A percentile compares a stretch with the other conserved stretches of the same genome.
phyloP scores from a whole-genome alignment of 768 basidiomycete species.

The Serendipita sp. region DNA sequence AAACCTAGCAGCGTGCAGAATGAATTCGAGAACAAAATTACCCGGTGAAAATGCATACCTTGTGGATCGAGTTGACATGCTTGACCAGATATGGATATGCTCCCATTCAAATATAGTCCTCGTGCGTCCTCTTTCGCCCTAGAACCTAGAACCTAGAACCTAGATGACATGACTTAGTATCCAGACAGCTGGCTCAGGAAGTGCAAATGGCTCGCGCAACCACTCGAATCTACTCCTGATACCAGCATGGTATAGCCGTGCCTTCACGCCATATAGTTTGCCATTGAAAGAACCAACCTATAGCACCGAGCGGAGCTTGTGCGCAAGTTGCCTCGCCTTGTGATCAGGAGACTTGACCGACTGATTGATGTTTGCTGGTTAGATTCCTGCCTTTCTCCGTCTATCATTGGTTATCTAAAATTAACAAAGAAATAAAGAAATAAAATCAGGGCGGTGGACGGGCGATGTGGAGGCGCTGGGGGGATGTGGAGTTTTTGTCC shows the following conservation, averaged over 20 bases:
- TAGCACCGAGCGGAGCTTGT: conserved; percentile 51
- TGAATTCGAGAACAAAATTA: not conserved
- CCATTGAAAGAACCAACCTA: conserved; percentile 71
- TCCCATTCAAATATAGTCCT: conserved; percentile 60
- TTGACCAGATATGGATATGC: conserved; percentile 69
- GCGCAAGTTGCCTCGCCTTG: conserved; percentile 43
- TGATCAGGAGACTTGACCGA: too few relatives aligned
- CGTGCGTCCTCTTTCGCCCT: conserved; percentile 66
- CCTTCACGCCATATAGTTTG: conserved; percentile 77
- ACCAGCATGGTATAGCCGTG: conserved; percentile 63
- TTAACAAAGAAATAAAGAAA: too few relatives aligned
- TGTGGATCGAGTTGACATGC: conserved; percentile 86
- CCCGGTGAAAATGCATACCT: conserved; percentile 26
- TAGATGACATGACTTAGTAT: conserved; percentile 16
- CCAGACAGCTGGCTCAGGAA: not conserved
- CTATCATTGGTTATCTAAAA: too few relatives aligned
- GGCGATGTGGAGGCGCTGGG: too few relatives aligned
- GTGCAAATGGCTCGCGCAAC: conserved; percentile 44
- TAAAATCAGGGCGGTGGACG: too few relatives aligned
- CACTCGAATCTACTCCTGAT: conserved; percentile 85
- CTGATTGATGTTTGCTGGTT: too few relatives aligned
- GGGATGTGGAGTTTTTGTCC: too few relatives aligned
- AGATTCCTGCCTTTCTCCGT: too few relatives aligned
- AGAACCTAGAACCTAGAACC: conserved; percentile 59
- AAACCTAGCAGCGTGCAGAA: conserved; percentile 34